Evolutionary conservation across 2,329 filamentous ascomycete genomes (phyloP), one percentile per base, ranked within the genome.

Genomic region (Alternaria tenuissima): DNA sequence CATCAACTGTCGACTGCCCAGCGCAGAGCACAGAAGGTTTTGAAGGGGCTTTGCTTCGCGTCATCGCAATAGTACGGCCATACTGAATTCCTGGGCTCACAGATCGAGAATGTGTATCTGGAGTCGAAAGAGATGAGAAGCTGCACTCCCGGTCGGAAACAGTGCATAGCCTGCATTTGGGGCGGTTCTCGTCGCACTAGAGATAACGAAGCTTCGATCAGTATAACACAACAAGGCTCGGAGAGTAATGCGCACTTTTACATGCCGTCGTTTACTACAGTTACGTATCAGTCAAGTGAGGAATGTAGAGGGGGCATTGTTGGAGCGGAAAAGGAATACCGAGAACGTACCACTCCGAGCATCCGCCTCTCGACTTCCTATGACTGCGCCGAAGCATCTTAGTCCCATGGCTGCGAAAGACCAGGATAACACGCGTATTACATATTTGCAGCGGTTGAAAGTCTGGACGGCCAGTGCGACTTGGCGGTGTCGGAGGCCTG

Each of bases 381-480:
- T 72, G 69, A 41, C 66, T 70, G 6, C 68, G 61, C 7, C 69
- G 63, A 49, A 68, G 61, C 69, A 70, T 70, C 12, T 32, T 39
- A 8, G 44, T 6, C 12, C 16, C 24, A 42, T 30, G 38, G 44
- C n/a, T 44, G 39, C 42, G n/a, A 8, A 18, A 16, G 1, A 32
- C 26, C 12, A 24, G 28, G 7, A 11, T 30, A 53, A 65, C 48
- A 63, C 63, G 60, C 62, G 61, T 66, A 52, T 63, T 59, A 57
- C 52, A 62, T 62, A 43, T 16, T 24, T 22, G 36, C 36, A 34
- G 44, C 32, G 9, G 20, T 48, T 1, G 14, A 28, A 47, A 48
- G 44, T 26, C 30, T 48, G 28, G 44, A 34, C 11, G 28, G 20
- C 12, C 1, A 34, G 18, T 32, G 44, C 11, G n/a, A n/a, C 51